A percentile compares a stretch with the other conserved stretches of the same genome.
These are phyloP conservation scores for Arthrobotrys musiformis DNA, from an alignment of 2,329 filamentous ascomycete genomes.

Conservation along the genomic window DNA sequence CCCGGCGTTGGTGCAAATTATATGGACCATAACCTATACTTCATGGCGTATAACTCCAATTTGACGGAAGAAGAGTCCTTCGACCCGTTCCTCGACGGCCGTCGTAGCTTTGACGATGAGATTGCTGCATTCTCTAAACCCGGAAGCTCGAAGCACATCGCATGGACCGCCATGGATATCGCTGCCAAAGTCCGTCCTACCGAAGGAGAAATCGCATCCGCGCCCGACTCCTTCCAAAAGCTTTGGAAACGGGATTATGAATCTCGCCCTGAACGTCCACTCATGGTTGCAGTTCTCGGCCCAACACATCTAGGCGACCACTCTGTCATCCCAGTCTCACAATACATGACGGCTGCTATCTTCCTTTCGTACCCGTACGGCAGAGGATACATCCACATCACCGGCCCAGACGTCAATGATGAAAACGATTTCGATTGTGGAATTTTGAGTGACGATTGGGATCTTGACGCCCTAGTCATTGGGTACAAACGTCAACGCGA, in stretches of 20 bases:
- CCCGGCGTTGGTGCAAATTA: slow-evolving; percentile 69
- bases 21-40: slow-evolving; percentile 69
- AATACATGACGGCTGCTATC: slow-evolving; percentile 68
- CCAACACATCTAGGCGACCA: slow-evolving; percentile 64
- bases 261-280: slow-evolving; percentile 71
- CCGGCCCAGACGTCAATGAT: slow-evolving; percentile 64
- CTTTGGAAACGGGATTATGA: slow-evolving; percentile 87
- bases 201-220: slow-evolving; percentile 73
- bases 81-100: slow-evolving; percentile 68
- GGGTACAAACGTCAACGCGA: slow-evolving; percentile 74
- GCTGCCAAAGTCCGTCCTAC: slow-evolving; percentile 81
- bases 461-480: slow-evolving; percentile 71
- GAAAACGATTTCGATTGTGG: slow-evolving; percentile 70
- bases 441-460: slow-evolving; percentile 69
- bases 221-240: slow-evolving; percentile 76
- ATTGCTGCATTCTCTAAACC: slow-evolving; percentile 65
- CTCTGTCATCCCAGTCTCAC: slow-evolving; percentile 63
- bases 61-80: slow-evolving; percentile 60
- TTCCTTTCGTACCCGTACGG: slow-evolving; percentile 73
- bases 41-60: slow-evolving; percentile 65
- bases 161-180: slow-evolving; percentile 75
- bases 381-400: slow-evolving; percentile 72
- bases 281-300: slow-evolving; percentile 65
- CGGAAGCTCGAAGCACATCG: background rate
- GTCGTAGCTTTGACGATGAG: slow-evolving; percentile 68